Conservation (phyloP, 2,329 filamentous ascomycete species). For the Proliferodiscus dingleyae region DNA sequence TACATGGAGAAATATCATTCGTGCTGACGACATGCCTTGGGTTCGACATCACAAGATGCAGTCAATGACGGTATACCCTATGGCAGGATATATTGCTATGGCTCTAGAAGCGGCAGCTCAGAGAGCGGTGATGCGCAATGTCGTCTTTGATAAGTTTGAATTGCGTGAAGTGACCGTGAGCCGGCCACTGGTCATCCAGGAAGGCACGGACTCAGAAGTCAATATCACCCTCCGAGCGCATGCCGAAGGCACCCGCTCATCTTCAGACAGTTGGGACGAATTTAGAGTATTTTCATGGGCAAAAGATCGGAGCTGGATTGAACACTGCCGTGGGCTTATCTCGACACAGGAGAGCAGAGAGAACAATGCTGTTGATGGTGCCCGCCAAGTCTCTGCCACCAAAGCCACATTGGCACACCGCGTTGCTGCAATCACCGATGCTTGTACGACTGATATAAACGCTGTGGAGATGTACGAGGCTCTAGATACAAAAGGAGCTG, state of each 20-base stretch:
- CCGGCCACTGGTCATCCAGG: conserved; percentile 48
- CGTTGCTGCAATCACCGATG: conserved; percentile 28
- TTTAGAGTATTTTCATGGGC: conserved; percentile 53
- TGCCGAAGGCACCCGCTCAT: conserved; percentile 37
- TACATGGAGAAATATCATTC: conserved; percentile 33
- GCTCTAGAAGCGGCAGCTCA: conserved; percentile 31
- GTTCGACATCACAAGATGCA: conserved; percentile 38
- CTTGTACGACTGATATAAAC: conserved; percentile 30
- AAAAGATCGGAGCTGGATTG: conserved; percentile 48
- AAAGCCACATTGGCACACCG: conserved; percentile 28
- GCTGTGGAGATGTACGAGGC: conserved; percentile 40
- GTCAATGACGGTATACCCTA: conserved; percentile 30
- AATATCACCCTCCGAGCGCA: conserved; percentile 32
- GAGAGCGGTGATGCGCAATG: conserved; percentile 25
- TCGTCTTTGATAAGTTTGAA: conserved; percentile 39
- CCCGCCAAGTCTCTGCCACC: conserved; percentile 12
- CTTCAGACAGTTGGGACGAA: conserved; percentile 47
- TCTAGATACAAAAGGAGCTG: conserved; percentile 42
- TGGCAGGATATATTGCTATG: conserved; percentile 33
- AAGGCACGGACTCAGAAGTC: conserved; percentile 43
- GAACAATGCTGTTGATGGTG: conserved; percentile 19
- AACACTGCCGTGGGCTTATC: conserved; percentile 31
- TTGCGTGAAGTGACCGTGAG: conserved; percentile 45
- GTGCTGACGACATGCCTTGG: conserved; percentile 36
- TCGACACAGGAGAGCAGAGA: conserved; percentile 14